Base-by-base conservation (phyloP, 2,329 filamentous ascomycete genomes). In the Colletotrichum gloeosporioides region DNA sequence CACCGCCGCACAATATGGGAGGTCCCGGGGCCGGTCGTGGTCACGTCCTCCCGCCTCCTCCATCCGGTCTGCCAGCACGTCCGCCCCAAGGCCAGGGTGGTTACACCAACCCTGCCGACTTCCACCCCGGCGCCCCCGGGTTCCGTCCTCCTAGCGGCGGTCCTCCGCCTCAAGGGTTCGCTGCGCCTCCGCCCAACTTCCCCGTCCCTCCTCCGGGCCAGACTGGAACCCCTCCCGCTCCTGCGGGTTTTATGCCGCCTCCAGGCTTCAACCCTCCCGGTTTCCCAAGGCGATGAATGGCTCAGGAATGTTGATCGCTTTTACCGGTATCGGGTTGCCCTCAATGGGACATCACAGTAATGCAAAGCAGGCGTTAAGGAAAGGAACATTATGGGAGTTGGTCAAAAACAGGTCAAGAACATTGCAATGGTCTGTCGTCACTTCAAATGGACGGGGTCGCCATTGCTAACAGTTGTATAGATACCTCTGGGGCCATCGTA, bases 31-130 rank as follows among this genome's bases (percentile, higher is more conserved):
- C 31, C 12, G 78, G 80, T 34, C 81, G 83, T 16, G 81, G 80
- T n/a, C 77, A 82, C 3, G 81, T 79, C 13, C 85, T 90, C 4
- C 89, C 88, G 1, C 87, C 88, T 10, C 86, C 89, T 0, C 89
- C 89, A 0, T 86, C 88, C 1, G 89, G 89, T 2, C 83, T 91
- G 5, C 89, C 89, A 0, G 87, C 88, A 0, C 84, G 89, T 18
- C 89, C 88, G 4, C 89, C 88, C 0, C 87, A 87, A 63, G 85
- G 85, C 67, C 88, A 88, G 36, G 84, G 79, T 29, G 85, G 84
- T 29, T 89, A 84, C 79, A 86, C 84, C 63, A 89, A 88, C 75
- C 87, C 87, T 7, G 87, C 86, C 63, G 87, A 88, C 73, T 89
- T 87, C 81, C 88, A 89, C 77, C 87, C 87, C 0, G 86, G 86